These are phyloP conservation scores for Fusarium sp. DNA, from an alignment of 2,329 filamentous ascomycete genomes.

Conservation along the genomic window DNA sequence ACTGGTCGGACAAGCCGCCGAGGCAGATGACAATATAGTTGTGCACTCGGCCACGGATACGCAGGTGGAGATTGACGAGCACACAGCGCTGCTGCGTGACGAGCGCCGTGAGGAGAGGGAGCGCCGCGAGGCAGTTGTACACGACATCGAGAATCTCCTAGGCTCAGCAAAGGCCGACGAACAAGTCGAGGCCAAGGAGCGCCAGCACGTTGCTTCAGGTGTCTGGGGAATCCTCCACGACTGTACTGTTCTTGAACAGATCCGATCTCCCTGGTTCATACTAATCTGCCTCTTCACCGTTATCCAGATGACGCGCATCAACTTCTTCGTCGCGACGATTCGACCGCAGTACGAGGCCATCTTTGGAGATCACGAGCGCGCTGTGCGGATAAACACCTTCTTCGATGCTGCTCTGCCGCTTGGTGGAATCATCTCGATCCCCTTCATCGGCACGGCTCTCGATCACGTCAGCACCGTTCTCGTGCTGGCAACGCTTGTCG, in stretches of 20 bases:
- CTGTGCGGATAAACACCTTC: constrained; percentile 79
- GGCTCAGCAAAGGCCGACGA: constrained; percentile 70
- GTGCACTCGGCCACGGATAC: constrained; percentile 43
- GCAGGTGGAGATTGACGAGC: constrained; percentile 61
- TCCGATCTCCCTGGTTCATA: constrained; percentile 84
- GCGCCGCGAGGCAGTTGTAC: constrained; percentile 70
- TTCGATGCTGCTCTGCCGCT: constrained; percentile 84
- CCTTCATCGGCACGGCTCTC: constrained; percentile 84
- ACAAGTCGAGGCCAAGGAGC: constrained; percentile 74
- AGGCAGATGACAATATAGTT: constrained; percentile 51
- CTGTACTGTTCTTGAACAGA: constrained; percentile 75
- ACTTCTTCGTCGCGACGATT: constrained; percentile 92
- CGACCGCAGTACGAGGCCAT: constrained; percentile 83
- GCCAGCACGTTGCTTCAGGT: constrained; percentile 75
- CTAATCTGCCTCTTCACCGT: constrained; percentile 85
- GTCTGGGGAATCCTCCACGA: constrained; percentile 90
- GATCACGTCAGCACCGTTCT: constrained; percentile 79
- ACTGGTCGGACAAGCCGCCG: constrained; percentile 77
- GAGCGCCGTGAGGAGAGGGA: constrained; percentile 68
- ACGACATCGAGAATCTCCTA: constrained; percentile 78
- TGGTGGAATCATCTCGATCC: constrained; percentile 85
- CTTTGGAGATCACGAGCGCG: constrained; percentile 69
- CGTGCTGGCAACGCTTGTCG: constrained; percentile 76
- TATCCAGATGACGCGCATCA: constrained; percentile 83
- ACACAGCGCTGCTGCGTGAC: constrained; percentile 64